Conservation (phyloP, 352 stramenopile species). For the Globisporangium yorkense region DNA sequence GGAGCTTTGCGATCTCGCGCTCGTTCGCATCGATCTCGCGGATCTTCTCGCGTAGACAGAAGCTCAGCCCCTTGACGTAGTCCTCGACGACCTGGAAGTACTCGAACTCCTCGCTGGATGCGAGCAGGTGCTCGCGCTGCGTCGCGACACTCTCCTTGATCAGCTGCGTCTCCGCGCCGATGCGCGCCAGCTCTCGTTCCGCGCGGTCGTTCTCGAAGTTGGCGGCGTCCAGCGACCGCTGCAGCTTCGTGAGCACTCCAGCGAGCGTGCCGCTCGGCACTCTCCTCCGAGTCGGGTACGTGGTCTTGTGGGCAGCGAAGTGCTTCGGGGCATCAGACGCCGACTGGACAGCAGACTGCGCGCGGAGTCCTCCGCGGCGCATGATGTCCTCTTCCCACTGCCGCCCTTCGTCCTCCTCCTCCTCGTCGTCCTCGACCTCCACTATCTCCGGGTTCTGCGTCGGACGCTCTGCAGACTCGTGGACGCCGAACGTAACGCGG, state of each 20-base stretch:
- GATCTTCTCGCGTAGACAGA: constrained; percentile 66
- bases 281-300: constrained; percentile 48
- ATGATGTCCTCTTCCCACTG: constrained; percentile 79
- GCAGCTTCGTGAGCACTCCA: constrained; percentile 44
- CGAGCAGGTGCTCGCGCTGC: constrained; percentile 43
- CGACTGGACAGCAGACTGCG: background rate
- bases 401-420: constrained; percentile 40
- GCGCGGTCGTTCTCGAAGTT: constrained; percentile 40
- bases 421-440: constrained; percentile 20
- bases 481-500: constrained; percentile 60
- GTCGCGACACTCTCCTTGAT: constrained; percentile 33
- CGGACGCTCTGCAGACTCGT: constrained; percentile 16
- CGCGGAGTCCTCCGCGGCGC: constrained; percentile 50
- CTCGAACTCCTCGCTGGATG: constrained; percentile 64
- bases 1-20: constrained; percentile 19
- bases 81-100: constrained; percentile 75
- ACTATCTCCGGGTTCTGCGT: constrained; percentile 42
- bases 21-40: constrained; percentile 43
- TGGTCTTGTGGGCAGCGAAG: background rate
- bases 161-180: constrained; percentile 42
- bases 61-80: constrained; percentile 67
- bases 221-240: constrained; percentile 39
- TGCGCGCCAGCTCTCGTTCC: constrained; percentile 38
- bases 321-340: background rate
- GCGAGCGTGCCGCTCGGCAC: constrained; percentile 39